phyloP scores from a whole-genome alignment of 805 yeast genomes.

The Tetrapisispora arboricola region DNA sequence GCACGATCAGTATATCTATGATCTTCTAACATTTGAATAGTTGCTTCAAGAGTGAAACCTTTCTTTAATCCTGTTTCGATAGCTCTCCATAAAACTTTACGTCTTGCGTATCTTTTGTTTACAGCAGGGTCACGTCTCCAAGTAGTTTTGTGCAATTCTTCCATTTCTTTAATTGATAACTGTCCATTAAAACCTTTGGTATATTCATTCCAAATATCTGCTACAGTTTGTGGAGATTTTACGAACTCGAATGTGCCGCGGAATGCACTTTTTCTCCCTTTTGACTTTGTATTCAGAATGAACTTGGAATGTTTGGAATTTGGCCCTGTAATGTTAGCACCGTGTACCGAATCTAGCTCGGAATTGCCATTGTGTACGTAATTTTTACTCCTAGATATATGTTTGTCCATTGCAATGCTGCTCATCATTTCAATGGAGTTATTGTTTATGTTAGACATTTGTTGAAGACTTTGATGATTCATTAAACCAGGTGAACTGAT shows the following conservation, averaged over 20 bases:
- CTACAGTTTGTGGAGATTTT: slow-evolving; percentile 35
- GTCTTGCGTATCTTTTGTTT: slow-evolving; percentile 41
- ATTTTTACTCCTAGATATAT: not conserved
- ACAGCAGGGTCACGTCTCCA: slow-evolving; percentile 50
- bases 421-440: not conserved
- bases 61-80: slow-evolving; percentile 39
- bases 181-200: slow-evolving; percentile 41
- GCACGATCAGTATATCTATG: slow-evolving; percentile 34
- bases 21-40: slow-evolving; percentile 38
- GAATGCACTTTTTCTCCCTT: slow-evolving; percentile 20
- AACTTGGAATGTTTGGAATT: not conserved
- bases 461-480: not conserved
- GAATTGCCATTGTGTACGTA: not conserved
- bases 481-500: not conserved
- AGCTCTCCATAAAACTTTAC: slow-evolving; percentile 45
- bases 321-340: not conserved
- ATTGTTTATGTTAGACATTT: not conserved
- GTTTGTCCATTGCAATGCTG: not conserved
- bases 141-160: slow-evolving; percentile 38
- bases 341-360: not conserved
- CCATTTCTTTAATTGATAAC: slow-evolving; percentile 42
- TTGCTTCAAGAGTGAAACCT: slow-evolving; percentile 35
- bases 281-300: not conserved
- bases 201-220: slow-evolving; percentile 49
- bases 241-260: slow-evolving; percentile 30